phyloP scores from a whole-genome alignment of 805 yeast species.

The Hanseniaspora jakobsenii region DNA sequence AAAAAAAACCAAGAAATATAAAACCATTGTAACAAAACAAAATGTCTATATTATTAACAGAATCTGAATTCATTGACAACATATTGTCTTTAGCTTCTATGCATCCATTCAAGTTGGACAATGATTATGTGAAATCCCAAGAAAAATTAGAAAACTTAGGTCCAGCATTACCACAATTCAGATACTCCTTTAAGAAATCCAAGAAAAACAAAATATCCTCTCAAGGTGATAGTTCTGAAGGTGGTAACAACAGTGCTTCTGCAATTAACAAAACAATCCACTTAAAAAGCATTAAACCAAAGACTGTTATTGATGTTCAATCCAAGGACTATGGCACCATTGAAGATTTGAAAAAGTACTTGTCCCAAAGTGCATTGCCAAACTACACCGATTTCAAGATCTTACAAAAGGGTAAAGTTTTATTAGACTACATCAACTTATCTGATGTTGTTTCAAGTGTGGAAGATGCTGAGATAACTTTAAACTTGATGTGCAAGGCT shows the following conservation, averaged over 20 bases:
- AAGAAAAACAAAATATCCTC: constrained; percentile 21
- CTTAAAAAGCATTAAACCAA: constrained; percentile 61
- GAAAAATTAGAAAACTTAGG: constrained; percentile 30
- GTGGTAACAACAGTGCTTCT: neutral
- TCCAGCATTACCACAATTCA: constrained; percentile 39
- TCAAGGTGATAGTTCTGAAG: constrained; percentile 11
- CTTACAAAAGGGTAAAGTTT: constrained; percentile 50
- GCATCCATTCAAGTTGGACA: constrained; percentile 28
- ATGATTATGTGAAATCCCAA: constrained; percentile 25
- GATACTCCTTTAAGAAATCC: constrained; percentile 28
- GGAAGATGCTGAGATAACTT: constrained; percentile 26
- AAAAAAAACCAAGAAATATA: neutral
- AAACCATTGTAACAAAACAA: neutral
- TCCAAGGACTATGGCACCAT: constrained; percentile 26
- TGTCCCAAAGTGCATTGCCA: constrained; percentile 27
- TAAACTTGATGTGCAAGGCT: constrained; percentile 35
- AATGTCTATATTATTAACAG: constrained; percentile 21
- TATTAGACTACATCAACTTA: constrained; percentile 39
- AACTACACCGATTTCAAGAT: constrained; percentile 37
- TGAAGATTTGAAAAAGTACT: constrained; percentile 26
- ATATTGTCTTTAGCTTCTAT: constrained; percentile 39
- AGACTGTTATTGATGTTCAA: constrained; percentile 24
- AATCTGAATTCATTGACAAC: constrained; percentile 38
- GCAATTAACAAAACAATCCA: constrained; percentile 15
- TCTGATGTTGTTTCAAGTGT: constrained; percentile 24